A percentile compares a stretch with the other conserved stretches of the same genome.
Conservation (phyloP, 2,329 filamentous ascomycete species). For the Penicillium sp. region DNA sequence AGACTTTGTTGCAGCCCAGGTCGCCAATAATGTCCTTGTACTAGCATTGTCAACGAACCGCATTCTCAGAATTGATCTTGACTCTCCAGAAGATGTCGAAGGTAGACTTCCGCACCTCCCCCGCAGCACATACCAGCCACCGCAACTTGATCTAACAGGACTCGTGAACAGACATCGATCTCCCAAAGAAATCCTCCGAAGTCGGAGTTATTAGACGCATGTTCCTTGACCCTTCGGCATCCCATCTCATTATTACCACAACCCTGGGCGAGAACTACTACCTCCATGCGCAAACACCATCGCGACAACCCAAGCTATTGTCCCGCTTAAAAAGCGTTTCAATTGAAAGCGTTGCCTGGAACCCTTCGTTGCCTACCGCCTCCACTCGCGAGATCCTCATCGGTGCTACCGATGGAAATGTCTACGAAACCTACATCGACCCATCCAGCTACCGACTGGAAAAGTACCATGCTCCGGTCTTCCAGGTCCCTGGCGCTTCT, state of each 20-base stretch:
- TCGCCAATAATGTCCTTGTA: constrained; percentile 95
- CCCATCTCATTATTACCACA: constrained; percentile 89
- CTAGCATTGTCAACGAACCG: constrained; percentile 89
- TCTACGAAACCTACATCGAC: constrained; percentile 95
- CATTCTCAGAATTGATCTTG: constrained; percentile 90
- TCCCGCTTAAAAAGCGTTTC: constrained; percentile 80
- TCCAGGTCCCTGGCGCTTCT: constrained; percentile 78
- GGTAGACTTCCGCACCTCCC: constrained; percentile 52
- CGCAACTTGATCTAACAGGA: constrained; percentile 16
- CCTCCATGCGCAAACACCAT: constrained; percentile 77
- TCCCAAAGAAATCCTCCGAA: constrained; percentile 90
- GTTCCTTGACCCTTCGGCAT: constrained; percentile 96
- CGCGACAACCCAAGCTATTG: constrained; percentile 80
- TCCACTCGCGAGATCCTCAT: constrained; percentile 93
- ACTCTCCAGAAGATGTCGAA: constrained; percentile 93
- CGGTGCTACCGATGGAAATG: constrained; percentile 87
- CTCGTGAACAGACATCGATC: constrained; percentile 75
- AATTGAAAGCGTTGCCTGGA: constrained; percentile 93
- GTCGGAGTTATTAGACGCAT: constrained; percentile 90
- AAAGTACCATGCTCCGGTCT: constrained; percentile 82
- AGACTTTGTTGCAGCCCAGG: constrained; percentile 93
- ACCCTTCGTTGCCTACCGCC: constrained; percentile 85
- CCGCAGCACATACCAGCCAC: constrained; percentile 12
- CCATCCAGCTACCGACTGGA: constrained; percentile 91
- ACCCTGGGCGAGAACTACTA: constrained; percentile 96